Evolutionary conservation across 2,329 filamentous ascomycete genomes (phyloP).

Genomic region (Leptographium wingfieldii): DNA sequence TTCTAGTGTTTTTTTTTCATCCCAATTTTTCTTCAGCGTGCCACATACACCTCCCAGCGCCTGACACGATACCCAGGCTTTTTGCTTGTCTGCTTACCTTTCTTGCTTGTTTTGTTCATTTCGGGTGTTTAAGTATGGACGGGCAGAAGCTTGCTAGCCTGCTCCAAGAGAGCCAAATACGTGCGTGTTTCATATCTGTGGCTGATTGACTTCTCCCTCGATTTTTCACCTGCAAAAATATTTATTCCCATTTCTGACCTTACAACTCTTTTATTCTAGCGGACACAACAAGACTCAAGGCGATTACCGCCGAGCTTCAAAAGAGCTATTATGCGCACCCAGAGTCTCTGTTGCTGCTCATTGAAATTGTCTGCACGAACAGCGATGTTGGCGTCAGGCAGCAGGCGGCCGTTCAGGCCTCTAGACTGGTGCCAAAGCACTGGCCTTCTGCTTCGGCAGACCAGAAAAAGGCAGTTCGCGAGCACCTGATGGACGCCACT

Average conservation of each 20-base stretch:
- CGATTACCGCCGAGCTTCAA: slow-evolving; percentile 78
- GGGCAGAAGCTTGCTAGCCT: slow-evolving; percentile 75
- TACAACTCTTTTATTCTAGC: slow-evolving; percentile 37
- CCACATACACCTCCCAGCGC: not conserved
- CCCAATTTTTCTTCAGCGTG: not conserved
- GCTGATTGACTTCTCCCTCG: not conserved
- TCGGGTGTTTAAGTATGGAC: slow-evolving; percentile 44
- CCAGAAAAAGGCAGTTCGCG: slow-evolving; percentile 69
- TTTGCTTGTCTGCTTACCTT: not conserved
- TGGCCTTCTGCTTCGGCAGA: slow-evolving; percentile 63
- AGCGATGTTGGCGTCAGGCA: slow-evolving; percentile 63
- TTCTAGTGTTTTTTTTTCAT: not conserved
- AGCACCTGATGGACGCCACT: slow-evolving; percentile 72
- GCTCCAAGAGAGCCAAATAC: slow-evolving; percentile 76
- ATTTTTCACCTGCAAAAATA: slow-evolving; percentile 2
- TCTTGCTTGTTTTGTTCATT: not conserved
- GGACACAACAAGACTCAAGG: slow-evolving; percentile 80
- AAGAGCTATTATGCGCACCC: slow-evolving; percentile 87
- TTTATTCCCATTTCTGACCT: slow-evolving; percentile 5
- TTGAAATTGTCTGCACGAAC: slow-evolving; percentile 79
- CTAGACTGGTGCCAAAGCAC: slow-evolving; percentile 72
- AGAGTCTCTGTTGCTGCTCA: slow-evolving; percentile 69
- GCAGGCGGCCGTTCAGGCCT: slow-evolving; percentile 80
- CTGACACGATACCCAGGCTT: not conserved
- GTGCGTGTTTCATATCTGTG: slow-evolving; percentile 38